Conservation (phyloP, 2,329 filamentous ascomycete genomes). For the Cercospora sojina region DNA sequence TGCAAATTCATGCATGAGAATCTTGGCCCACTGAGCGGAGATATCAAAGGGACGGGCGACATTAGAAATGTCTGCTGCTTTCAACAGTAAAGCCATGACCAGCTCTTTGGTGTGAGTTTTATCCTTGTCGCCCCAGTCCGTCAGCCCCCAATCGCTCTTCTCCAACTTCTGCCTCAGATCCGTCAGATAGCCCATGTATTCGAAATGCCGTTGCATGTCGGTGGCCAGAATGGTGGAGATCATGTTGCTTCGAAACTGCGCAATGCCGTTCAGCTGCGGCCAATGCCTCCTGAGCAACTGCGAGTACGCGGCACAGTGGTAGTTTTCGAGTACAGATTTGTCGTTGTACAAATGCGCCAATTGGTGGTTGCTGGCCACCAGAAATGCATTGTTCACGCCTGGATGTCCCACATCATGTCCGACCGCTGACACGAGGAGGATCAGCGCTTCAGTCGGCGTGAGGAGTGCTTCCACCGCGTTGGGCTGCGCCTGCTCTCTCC, state of each 20-base stretch:
- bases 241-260: slow-evolving; percentile 81
- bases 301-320: slow-evolving; percentile 95
- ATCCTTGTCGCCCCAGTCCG: slow-evolving; percentile 74
- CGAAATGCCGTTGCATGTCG: slow-evolving; percentile 95
- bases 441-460: slow-evolving; percentile 83
- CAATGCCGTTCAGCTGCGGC: slow-evolving; percentile 76
- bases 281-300: slow-evolving; percentile 92
- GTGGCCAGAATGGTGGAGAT: slow-evolving; percentile 97
- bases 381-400: slow-evolving; percentile 95
- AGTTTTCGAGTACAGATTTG: slow-evolving; percentile 92
- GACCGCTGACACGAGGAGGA: slow-evolving; percentile 90
- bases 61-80: slow-evolving; percentile 98
- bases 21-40: slow-evolving; percentile 84
- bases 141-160: slow-evolving; percentile 60
- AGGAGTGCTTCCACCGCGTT: slow-evolving; percentile 72
- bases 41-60: slow-evolving; percentile 83
- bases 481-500: slow-evolving; percentile 25
- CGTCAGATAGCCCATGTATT: slow-evolving; percentile 89
- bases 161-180: slow-evolving; percentile 75
- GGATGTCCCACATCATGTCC: slow-evolving; percentile 97
- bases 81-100: slow-evolving; percentile 88
- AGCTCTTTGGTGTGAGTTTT: slow-evolving; percentile 75
- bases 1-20: slow-evolving; percentile 93
- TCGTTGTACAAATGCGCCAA: slow-evolving; percentile 96
- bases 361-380: slow-evolving; percentile 87